Conservation (phyloP, 225 moss, liverwort and hornwort species). For the Ulota crispa region DNA sequence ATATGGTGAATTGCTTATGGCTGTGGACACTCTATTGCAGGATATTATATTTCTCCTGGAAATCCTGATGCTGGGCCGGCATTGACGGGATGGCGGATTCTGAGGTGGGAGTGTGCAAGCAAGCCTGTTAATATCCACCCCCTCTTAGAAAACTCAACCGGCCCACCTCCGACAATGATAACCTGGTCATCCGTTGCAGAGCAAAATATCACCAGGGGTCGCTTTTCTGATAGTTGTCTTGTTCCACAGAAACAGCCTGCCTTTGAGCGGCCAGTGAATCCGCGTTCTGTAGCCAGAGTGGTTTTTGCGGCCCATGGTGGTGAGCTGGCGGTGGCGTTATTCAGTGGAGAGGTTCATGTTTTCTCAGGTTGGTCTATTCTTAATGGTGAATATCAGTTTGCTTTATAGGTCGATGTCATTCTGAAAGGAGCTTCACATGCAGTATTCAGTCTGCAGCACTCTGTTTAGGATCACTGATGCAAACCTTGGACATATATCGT, state of each 20-base stretch:
- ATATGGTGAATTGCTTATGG: neutral
- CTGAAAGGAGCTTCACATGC: neutral
- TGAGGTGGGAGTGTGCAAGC: conserved; percentile 86
- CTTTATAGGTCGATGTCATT: neutral
- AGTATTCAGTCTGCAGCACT: neutral
- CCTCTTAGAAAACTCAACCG: conserved; percentile 67
- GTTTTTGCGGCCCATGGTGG: conserved; percentile 79
- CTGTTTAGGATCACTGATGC: conserved; percentile 9
- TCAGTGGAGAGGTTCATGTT: conserved; percentile 80
- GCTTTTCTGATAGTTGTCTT: conserved; percentile 24
- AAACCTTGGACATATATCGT: neutral
- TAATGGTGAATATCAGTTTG: neutral
- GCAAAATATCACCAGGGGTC: conserved; percentile 57
- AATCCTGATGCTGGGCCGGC: conserved; percentile 78
- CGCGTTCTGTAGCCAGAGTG: conserved; percentile 67
- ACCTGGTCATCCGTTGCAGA: conserved; percentile 73
- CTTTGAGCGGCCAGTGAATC: conserved; percentile 64
- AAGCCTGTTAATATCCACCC: conserved; percentile 85
- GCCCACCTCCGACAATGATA: conserved; percentile 60
- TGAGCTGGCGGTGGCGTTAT: conserved; percentile 74
- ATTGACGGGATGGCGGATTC: conserved; percentile 88
- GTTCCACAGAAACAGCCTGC: conserved; percentile 33
- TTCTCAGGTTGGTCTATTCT: conserved; percentile 58
- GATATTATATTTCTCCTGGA: conserved; percentile 90
- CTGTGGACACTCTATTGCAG: conserved; percentile 42